Conservation (phyloP, 805 yeast genomes). For the Metschnikowia drakensbergensis region DNA sequence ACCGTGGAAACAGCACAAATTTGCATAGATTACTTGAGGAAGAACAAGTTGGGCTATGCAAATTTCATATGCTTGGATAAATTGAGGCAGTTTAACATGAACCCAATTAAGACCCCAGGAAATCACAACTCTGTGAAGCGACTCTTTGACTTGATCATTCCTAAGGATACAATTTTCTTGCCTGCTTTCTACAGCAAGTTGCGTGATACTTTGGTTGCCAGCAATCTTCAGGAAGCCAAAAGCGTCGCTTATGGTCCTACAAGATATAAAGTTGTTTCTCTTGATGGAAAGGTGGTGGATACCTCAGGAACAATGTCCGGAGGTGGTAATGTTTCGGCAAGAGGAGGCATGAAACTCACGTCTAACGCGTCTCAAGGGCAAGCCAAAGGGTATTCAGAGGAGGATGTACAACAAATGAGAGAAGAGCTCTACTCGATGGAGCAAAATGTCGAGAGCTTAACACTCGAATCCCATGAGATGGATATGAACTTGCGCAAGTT, state of each 20-base stretch:
- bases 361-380: slow-evolving; percentile 28
- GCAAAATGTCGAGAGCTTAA: slow-evolving; percentile 45
- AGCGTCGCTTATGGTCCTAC: slow-evolving; percentile 78
- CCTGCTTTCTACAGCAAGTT: slow-evolving; percentile 89
- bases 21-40: slow-evolving; percentile 75
- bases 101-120: slow-evolving; percentile 64
- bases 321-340: slow-evolving; percentile 71
- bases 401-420: slow-evolving; percentile 53
- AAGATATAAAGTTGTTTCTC: slow-evolving; percentile 85
- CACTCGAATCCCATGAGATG: slow-evolving; percentile 55
- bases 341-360: slow-evolving; percentile 72
- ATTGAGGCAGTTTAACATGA: slow-evolving; percentile 58
- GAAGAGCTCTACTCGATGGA: slow-evolving; percentile 53
- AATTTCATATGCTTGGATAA: slow-evolving; percentile 78
- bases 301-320: slow-evolving; percentile 95
- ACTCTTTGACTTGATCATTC: slow-evolving; percentile 75
- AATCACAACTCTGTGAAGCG: slow-evolving; percentile 63
- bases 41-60: slow-evolving; percentile 83
- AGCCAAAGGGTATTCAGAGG: slow-evolving; percentile 44
- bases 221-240: slow-evolving; percentile 74
- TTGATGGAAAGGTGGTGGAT: slow-evolving; percentile 89
- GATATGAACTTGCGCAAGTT: slow-evolving; percentile 52
- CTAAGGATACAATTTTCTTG: slow-evolving; percentile 61
- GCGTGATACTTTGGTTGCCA: slow-evolving; percentile 84
- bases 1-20: slow-evolving; percentile 56